Percentiles rank a stretch among this genome's conserved stretches.
phyloP scores from a whole-genome alignment of 2,329 filamentous ascomycete genomes.

The Aspergillus unguis region DNA sequence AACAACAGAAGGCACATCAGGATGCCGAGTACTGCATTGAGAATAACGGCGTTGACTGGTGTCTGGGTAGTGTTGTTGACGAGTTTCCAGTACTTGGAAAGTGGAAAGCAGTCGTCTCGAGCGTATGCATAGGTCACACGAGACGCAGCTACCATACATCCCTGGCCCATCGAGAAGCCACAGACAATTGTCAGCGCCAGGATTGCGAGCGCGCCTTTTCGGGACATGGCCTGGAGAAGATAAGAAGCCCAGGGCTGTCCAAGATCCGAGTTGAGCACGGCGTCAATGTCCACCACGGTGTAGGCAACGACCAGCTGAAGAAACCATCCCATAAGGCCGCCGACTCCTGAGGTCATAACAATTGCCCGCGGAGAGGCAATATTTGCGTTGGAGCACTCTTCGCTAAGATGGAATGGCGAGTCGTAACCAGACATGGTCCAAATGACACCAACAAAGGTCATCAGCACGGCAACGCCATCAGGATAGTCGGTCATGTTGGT shows the following conservation, averaged over 20 bases:
- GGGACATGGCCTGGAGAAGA: constrained; percentile 62
- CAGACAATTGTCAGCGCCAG: constrained; percentile 65
- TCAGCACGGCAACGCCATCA: constrained; percentile 64
- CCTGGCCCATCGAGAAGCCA: constrained; percentile 69
- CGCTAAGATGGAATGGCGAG: constrained; percentile 67
- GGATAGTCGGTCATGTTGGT: constrained; percentile 66
- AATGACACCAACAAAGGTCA: constrained; percentile 69
- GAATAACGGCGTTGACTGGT: constrained; percentile 68
- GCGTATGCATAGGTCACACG: constrained; percentile 71
- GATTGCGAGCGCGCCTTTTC: constrained; percentile 59
- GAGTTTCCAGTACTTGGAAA: constrained; percentile 55
- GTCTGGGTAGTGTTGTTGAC: constrained; percentile 62
- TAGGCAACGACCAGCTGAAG: constrained; percentile 72
- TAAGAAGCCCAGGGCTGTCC: constrained; percentile 71
- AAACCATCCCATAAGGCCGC: constrained; percentile 67
- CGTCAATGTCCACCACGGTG: constrained; percentile 62
- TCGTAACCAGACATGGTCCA: constrained; percentile 69
- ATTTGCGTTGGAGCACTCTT: constrained; percentile 71
- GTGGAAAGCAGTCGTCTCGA: constrained; percentile 66
- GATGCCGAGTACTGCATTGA: constrained; percentile 60
- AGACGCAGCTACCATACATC: constrained; percentile 65
- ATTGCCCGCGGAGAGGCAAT: constrained; percentile 69
- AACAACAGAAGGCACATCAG: constrained; percentile 63
- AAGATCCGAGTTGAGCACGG: constrained; percentile 58
- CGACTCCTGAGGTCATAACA: constrained; percentile 64